Evolutionary conservation across 169 alveolate species (phyloP), one percentile per base, ranked within the genome.

Genomic region (Eimeria falciformis): DNA sequence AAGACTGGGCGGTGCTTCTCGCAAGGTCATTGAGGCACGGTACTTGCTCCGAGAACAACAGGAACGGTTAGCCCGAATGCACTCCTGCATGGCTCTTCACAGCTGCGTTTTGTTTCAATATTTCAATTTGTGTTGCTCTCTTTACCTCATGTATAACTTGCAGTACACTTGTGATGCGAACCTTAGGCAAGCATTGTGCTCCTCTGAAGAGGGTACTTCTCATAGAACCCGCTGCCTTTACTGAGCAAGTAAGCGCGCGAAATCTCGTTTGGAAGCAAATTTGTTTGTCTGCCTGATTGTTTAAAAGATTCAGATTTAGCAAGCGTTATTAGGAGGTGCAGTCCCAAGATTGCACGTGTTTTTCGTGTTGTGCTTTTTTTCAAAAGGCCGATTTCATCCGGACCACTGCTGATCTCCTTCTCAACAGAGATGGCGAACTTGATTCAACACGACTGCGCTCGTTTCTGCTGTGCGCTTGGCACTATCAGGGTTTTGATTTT

Each of bases 1-100:
- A 81, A 27, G 90, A 55, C 46, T 81, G 90, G 90, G 29, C 90
- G 17, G 14, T 81, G 27, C 47, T 81, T 21, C 90, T 81, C 12
- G 23, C 90, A 12, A 47, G 90, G 37, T 45, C 71, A 18, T 75
- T 81, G 33, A 46, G 90, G 12, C 90, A 81, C n/a, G 43, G 65
- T 37, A 33, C 47, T 6, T 81, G 90, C 46, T 45, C 53, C 43
- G 90, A 66, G 23, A 55, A 45, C n/a, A 1, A 29, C 6, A 23
- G 90, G n/a, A 55, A 81, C 56, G 90, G 90, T 81, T 29, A 29
- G 77, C 25, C 47, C 65, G 2, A 33, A 33, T 33, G 40, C 40
- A 33, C 40, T 33, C 40, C 40, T 33, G 40, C 40, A 33, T 33
- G 40, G 40, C 40, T 33, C 40, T 33, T 2, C 40, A 33, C 40